A percentile compares a stretch with the other conserved stretches of the same genome.
Evolutionary conservation across 441 rosid species (phyloP).

Genomic region (Eruca vesicaria): DNA sequence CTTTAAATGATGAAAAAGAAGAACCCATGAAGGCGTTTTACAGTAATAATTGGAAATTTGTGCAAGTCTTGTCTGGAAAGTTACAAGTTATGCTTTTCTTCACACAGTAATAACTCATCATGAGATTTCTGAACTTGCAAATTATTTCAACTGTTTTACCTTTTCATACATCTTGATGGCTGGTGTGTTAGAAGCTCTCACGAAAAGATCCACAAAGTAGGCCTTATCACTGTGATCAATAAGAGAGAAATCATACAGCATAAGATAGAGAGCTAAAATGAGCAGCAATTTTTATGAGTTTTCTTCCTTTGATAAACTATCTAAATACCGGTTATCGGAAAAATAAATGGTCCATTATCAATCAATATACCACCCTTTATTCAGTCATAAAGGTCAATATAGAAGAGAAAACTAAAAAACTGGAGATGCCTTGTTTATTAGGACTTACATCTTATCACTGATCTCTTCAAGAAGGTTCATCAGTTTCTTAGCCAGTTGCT

Average conservation of each 20-base stretch:
- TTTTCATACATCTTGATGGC: constrained; percentile 99
- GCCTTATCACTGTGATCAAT: constrained; percentile 69
- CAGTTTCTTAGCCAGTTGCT: constrained; percentile 86
- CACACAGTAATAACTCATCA: neutral
- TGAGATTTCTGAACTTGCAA: neutral
- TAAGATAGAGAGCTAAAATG: neutral
- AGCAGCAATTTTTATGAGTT: neutral
- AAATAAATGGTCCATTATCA: neutral
- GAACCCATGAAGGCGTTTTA: neutral
- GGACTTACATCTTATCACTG: constrained; percentile 82
- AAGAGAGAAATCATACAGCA: neutral
- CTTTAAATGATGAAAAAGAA: neutral
- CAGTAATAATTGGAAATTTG: neutral
- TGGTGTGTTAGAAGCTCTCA: constrained; percentile 92
- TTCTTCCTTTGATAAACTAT: neutral
- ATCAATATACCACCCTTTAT: neutral
- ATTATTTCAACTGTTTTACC: constrained; percentile 38
- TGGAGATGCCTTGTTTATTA: neutral
- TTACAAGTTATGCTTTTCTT: neutral
- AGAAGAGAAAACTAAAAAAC: neutral
- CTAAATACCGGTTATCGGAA: neutral
- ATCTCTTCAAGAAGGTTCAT: constrained; percentile 91
- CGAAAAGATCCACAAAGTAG: constrained; percentile 95
- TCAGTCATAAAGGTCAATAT: neutral
- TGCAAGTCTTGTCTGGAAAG: neutral